Percentiles rank a stretch among this genome's conserved stretches.
These are phyloP conservation scores for Eudorina sp. DNA, from an alignment of 139 green algal species.

Conservation along the genomic window DNA sequence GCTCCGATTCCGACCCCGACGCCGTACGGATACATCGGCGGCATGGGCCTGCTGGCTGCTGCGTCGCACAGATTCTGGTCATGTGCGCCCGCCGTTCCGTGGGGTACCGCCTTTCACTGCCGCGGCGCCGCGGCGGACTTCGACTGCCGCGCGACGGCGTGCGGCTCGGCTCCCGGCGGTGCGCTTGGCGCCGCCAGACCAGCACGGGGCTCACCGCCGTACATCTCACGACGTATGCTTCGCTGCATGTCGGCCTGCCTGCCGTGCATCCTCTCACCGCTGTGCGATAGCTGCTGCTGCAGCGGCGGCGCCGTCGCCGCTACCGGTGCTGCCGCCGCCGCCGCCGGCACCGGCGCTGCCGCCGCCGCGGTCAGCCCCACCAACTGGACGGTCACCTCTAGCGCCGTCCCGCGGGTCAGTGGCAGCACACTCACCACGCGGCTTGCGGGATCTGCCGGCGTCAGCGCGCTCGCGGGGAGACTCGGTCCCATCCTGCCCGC, in stretches of 20 bases:
- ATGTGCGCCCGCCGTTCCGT: no score
- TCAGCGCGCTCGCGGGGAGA: neutral
- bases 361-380: neutral
- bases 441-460: neutral
- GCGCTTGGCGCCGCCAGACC: neutral
- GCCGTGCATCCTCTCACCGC: neutral
- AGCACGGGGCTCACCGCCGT: neutral
- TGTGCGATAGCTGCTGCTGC: neutral
- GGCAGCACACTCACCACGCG: neutral
- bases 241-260: neutral
- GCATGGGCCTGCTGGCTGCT: no score
- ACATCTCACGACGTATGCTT: neutral
- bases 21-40: no score
- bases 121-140: no score
- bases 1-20: no score
- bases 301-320: neutral
- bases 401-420: neutral
- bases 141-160: no score
- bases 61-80: no score
- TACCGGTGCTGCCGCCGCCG: neutral
- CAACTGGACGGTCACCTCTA: slow-evolving; percentile 7
- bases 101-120: neutral
- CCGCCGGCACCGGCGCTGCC: neutral
- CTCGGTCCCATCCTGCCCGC: no score
- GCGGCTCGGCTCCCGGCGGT: neutral